phyloP scores from a whole-genome alignment of 495 filamentous ascomycete genomes.

The Pseudomonodictys pantanalensis region DNA sequence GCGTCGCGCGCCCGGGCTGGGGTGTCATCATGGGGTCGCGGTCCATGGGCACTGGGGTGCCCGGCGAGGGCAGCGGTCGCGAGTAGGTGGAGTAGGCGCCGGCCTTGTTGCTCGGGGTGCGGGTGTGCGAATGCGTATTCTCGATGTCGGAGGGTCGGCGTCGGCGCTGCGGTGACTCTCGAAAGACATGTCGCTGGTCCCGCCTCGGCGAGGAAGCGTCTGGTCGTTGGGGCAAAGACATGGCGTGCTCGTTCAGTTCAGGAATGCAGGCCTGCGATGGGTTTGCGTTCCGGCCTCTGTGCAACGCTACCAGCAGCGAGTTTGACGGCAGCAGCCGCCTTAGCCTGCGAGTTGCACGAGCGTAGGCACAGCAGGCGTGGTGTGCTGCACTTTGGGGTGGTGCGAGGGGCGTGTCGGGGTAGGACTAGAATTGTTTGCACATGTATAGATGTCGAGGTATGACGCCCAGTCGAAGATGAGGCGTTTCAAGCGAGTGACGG shows the following conservation, averaged over 20 bases:
- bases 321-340: constrained; percentile 44
- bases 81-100: constrained; percentile 10
- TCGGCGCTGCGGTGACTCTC: constrained; percentile 65
- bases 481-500: too few relatives aligned
- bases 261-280: constrained; percentile 27
- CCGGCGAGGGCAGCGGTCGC: constrained; percentile 33
- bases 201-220: constrained; percentile 28
- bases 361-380: too few relatives aligned
- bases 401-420: too few relatives aligned
- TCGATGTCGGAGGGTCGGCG: constrained; percentile 65
- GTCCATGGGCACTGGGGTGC: constrained; percentile 30
- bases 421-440: too few relatives aligned
- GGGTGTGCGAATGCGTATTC: constrained; percentile 19
- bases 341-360: too few relatives aligned
- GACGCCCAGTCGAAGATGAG: too few relatives aligned
- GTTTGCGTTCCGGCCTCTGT: constrained; percentile 12
- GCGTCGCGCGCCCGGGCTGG: constrained; percentile 19
- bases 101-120: constrained; percentile 38
- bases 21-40: constrained; percentile 35
- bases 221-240: constrained; percentile 37
- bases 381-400: too few relatives aligned
- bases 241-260: constrained; percentile 23
- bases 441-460: too few relatives aligned
- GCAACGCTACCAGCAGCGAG: not conserved
- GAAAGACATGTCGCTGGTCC: constrained; percentile 50